Base-by-base conservation (phyloP, 2,329 filamentous ascomycete genomes). In the Epichloe scottii region DNA sequence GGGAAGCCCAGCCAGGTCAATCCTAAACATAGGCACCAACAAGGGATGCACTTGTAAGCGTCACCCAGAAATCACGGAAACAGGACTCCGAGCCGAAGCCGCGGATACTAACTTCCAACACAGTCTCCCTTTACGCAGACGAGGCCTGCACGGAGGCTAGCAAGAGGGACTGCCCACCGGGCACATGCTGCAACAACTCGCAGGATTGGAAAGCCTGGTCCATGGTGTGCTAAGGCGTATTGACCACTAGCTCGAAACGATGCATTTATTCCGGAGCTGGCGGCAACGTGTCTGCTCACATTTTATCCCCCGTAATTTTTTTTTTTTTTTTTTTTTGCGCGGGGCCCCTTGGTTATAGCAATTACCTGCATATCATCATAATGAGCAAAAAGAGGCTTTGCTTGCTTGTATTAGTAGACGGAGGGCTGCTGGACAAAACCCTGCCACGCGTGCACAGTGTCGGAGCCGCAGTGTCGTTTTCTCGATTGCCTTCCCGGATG, bases 11-110 rank as follows among this genome's bases (percentile, higher is more conserved):
- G 46, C 57, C 34, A 48, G 47, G 34, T 60, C 58, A 10, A 50
- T 62, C 1, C 49, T 6, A 6, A 44, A 55, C 35, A 39, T 47
- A 0, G 50, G 57, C 33, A 56, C 56, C 19, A 57, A 50, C 51
- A 8, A 41, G 2, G 54, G 53, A 47, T 61, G 59, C 53, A 48
- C 41, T 10, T 48, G 58, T 60, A 52, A 52, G 41, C 19, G 54
- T 44, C 21, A 30, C 2, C 4, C 6, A 34, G 4, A 14, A 5
- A 15, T 2, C 5, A 4, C 4, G 39, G n/a, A 30, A 19, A 4
- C 15, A 17, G 10, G 8, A 40, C 7, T 19, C 7, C 7, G 8
- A 33, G 23, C 17, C 26, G 26, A 30, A 10, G 26, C 26, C 8
- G 26, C 26, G 3, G n/a, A 38, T 38, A 7, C 35, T 38, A 7